phyloP scores from a whole-genome alignment of 257 asterid species.

The Anisodus acutangulus region DNA sequence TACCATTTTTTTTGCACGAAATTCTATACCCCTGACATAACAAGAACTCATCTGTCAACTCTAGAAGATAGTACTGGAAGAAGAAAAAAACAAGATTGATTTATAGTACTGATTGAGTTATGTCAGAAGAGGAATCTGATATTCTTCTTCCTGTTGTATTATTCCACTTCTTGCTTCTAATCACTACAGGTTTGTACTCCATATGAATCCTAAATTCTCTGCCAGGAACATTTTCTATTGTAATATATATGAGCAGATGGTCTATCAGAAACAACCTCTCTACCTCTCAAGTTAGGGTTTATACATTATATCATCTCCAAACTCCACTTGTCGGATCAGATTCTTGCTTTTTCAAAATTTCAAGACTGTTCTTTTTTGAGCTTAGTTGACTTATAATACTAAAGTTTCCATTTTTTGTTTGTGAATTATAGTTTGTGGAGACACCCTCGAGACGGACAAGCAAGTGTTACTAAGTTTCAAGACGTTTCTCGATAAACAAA shows the following conservation, averaged over 20 bases:
- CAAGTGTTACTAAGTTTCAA: constrained; percentile 59
- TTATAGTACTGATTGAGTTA: background rate
- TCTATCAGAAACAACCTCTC: too few relatives aligned
- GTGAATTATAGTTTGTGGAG: constrained; percentile 54
- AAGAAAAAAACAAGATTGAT: background rate
- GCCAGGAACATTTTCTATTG: too few relatives aligned
- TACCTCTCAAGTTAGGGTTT: too few relatives aligned
- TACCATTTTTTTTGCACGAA: constrained; percentile 32
- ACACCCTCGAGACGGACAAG: constrained; percentile 62
- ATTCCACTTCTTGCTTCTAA: constrained; percentile 45
- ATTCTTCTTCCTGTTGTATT: constrained; percentile 39
- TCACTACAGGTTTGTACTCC: constrained; percentile 48
- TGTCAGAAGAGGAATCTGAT: constrained; percentile 66
- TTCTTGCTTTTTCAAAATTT: background rate
- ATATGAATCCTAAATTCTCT: too few relatives aligned
- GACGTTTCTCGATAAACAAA: constrained; percentile 52
- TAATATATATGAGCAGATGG: too few relatives aligned
- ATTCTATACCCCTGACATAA: background rate
- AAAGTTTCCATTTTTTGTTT: background rate
- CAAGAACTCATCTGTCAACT: constrained; percentile 6
- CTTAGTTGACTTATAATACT: constrained; percentile 39
- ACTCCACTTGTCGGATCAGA: background rate
- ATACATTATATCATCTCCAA: too few relatives aligned
- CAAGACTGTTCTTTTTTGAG: background rate
- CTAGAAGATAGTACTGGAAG: background rate